Conservation (phyloP, 2,329 filamentous ascomycete genomes). For the Calycina marina region DNA sequence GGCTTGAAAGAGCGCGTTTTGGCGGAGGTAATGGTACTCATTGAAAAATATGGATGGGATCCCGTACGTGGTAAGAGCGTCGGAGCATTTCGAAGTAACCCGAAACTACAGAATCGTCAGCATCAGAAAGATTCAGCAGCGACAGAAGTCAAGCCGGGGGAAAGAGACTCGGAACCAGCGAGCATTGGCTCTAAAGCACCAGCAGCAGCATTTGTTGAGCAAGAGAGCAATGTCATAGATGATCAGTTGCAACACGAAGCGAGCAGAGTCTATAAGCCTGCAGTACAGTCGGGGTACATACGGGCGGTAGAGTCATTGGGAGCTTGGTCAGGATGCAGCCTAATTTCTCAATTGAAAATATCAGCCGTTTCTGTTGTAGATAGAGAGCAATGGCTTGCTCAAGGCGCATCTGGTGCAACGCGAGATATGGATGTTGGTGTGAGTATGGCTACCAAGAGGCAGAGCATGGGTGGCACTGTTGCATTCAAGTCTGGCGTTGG, state of each 20-base stretch:
- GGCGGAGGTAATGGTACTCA: constrained; percentile 54
- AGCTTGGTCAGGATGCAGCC: constrained; percentile 59
- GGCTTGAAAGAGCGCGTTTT: constrained; percentile 68
- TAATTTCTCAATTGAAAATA: constrained; percentile 53
- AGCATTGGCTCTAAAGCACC: too few relatives aligned
- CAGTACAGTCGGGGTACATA: constrained; percentile 41
- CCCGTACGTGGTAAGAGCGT: constrained; percentile 56
- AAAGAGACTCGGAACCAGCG: background rate
- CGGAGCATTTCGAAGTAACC: constrained; percentile 31
- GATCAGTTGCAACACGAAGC: constrained; percentile 35
- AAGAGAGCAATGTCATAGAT: constrained; percentile 43
- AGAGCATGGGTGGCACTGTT: constrained; percentile 44
- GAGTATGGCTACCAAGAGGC: constrained; percentile 40
- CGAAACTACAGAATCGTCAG: constrained; percentile 16
- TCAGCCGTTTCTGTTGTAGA: constrained; percentile 57
- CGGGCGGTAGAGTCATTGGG: constrained; percentile 56
- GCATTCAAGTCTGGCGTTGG: constrained; percentile 29
- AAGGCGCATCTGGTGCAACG: constrained; percentile 48
- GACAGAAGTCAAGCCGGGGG: constrained; percentile 1
- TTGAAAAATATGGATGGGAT: constrained; percentile 62
- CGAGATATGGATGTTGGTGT: constrained; percentile 37
- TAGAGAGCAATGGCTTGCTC: constrained; percentile 53
- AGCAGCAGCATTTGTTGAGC: constrained; percentile 21
- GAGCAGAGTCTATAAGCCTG: constrained; percentile 26
- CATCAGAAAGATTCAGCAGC: constrained; percentile 8